Evolutionary conservation across 2,329 filamentous ascomycete genomes (phyloP).

Genomic region (Claviceps cyperi): DNA sequence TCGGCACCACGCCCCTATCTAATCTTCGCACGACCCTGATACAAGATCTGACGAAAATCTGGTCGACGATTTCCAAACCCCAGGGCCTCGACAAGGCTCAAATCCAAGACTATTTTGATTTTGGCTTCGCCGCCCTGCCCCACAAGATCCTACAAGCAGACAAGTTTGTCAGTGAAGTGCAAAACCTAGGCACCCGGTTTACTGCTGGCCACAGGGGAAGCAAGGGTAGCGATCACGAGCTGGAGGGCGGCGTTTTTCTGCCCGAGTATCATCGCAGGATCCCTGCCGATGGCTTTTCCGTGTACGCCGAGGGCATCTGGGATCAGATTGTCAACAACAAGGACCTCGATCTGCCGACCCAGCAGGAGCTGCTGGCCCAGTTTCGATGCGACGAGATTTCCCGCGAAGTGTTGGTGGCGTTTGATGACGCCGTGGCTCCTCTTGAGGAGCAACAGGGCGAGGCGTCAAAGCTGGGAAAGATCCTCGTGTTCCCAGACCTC

Average conservation of each 20-base stretch:
- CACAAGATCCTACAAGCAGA: conserved; percentile 96
- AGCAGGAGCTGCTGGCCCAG: conserved; percentile 91
- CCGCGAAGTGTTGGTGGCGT: conserved; percentile 69
- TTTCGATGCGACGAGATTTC: conserved; percentile 97
- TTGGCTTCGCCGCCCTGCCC: conserved; percentile 86
- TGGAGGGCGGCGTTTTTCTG: conserved; percentile 70
- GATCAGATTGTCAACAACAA: conserved; percentile 99
- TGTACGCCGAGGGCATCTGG: conserved; percentile 91
- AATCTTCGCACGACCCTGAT: conserved; percentile 85
- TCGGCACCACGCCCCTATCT: conserved; percentile 77
- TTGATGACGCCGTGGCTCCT: conserved; percentile 68
- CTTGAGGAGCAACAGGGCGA: conserved; percentile 78
- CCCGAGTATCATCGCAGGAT: conserved; percentile 93
- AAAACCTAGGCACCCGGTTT: conserved; percentile 69
- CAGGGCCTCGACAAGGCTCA: conserved; percentile 71
- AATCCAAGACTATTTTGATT: conserved; percentile 97
- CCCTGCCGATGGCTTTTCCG: conserved; percentile 88
- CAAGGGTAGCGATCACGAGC: conserved; percentile 54
- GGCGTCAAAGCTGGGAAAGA: conserved; percentile 55
- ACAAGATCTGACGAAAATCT: conserved; percentile 83
- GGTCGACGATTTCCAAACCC: conserved; percentile 86
- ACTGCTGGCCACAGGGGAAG: conserved; percentile 62
- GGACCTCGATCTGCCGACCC: conserved; percentile 87
- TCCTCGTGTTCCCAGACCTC: conserved; percentile 58
- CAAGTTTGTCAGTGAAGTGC: conserved; percentile 69